Evolutionary conservation across 306 rosid species (phyloP), one percentile per base, ranked within the genome.

Genomic region (Vigna radiata): DNA sequence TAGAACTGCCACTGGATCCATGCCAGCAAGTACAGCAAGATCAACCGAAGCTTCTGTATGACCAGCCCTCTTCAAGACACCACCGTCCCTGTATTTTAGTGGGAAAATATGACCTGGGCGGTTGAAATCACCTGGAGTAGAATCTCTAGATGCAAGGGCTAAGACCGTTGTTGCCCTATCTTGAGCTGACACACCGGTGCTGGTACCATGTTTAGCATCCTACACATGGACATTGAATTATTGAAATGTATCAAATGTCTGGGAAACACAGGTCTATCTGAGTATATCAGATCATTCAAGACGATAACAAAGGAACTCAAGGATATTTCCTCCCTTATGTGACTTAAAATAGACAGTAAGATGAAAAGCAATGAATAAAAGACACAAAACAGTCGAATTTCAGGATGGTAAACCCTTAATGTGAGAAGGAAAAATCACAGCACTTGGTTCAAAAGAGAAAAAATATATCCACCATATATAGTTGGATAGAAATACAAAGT

Each of bases 51-150:
- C 97, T 88, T 95, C 99, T 4, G 97, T 92, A 72, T 95, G 99
- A 70, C 97, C 99, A 11, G 97, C 97, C 84, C 99, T 89, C 87
- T 95, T 95, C 83, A 95, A 81, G 61, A 95, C 97, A 76, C 99
- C 99, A 12, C 99, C 99, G 56, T 95, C 97, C 69, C 96, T 85
- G 79, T 95, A 95, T 84, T 88, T 92, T 29, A 95, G 85, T 16
- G 99, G 99, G 63, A 95, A 95, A 46, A 95, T 91, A 86, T 95
- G 99, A 60, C 99, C 99, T 0, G 99, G 99, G 7, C 99, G 89
- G 78, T 95, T 92, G 87, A 95, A 90, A 75, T 95, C 97, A 39
- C 71, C 88, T 9, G 97, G 96, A 64, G 79, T 89, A 77, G 99
- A 95, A 81, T 90, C 94, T 75, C 81, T 78, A 7, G 97, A 95